Evolutionary conservation across 106 monocot species (phyloP).

Genomic region (Phalaenopsis equestris): DNA sequence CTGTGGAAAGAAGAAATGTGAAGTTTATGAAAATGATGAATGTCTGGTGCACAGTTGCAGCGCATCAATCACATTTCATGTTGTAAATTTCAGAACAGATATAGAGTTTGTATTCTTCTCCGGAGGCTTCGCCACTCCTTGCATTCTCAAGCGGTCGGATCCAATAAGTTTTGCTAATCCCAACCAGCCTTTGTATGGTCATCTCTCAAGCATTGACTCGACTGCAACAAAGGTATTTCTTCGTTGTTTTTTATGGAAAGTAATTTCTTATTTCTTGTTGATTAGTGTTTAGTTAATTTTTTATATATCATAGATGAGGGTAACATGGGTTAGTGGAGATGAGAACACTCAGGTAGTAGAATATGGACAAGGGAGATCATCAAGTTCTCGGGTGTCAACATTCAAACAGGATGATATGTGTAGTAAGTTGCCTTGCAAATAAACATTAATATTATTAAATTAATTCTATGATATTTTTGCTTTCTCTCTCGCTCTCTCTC

Average conservation of each 20-base stretch:
- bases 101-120: slow-evolving; percentile 70
- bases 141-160: slow-evolving; percentile 35
- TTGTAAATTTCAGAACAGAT: slow-evolving; percentile 59
- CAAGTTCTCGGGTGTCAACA: slow-evolving; percentile 35
- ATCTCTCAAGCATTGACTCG: slow-evolving; percentile 55
- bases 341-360: slow-evolving; percentile 35
- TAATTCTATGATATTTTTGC: too few relatives aligned
- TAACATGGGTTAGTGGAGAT: slow-evolving; percentile 75
- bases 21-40: neutral
- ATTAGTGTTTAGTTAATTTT: too few relatives aligned
- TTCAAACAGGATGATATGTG: slow-evolving; percentile 57
- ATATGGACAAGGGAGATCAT: slow-evolving; percentile 33
- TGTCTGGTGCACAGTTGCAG: slow-evolving; percentile 43
- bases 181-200: slow-evolving; percentile 36
- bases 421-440: slow-evolving; percentile 29
- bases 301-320: slow-evolving; percentile 32
- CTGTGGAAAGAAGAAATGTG: slow-evolving; percentile 41
- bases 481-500: too few relatives aligned
- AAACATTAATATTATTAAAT: too few relatives aligned
- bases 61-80: slow-evolving; percentile 48
- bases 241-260: neutral
- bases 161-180: slow-evolving; percentile 60
- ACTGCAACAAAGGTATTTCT: slow-evolving; percentile 39
- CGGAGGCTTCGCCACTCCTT: slow-evolving; percentile 47
- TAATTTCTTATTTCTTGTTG: neutral